A percentile compares a stretch with the other conserved stretches of the same genome.
Evolutionary conservation across 495 filamentous ascomycete genomes (phyloP).

Genomic region (Aspergillus ostianus): DNA sequence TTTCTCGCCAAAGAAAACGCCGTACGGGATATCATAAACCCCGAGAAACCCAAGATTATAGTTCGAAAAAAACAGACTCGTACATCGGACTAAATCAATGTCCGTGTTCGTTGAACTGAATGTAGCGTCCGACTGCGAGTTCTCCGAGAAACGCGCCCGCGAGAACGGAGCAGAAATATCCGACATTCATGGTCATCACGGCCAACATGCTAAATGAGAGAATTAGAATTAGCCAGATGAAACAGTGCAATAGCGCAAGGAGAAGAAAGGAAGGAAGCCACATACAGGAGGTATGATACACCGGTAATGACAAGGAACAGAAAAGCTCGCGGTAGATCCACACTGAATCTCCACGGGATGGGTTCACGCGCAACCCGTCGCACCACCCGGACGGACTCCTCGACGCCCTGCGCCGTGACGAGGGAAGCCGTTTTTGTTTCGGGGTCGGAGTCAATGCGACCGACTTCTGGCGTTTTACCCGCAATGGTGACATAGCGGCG

Average conservation of each 20-base stretch:
- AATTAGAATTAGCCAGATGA: neutral
- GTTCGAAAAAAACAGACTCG: neutral
- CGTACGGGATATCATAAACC: neutral
- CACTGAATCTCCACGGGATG: conserved; percentile 71
- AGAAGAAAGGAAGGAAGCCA: conserved; percentile 16
- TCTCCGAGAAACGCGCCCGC: conserved; percentile 83
- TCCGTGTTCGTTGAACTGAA: conserved; percentile 31
- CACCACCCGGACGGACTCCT: conserved; percentile 72
- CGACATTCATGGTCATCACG: conserved; percentile 97
- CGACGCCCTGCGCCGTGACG: conserved; percentile 65
- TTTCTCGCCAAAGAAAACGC: neutral
- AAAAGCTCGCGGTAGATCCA: conserved; percentile 71
- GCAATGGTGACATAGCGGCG: conserved; percentile 74
- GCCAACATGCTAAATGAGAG: conserved; percentile 75
- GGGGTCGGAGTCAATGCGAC: conserved; percentile 50
- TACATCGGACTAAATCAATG: conserved; percentile 16
- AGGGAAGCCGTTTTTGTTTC: conserved; percentile 58
- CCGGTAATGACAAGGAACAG: conserved; percentile 69
- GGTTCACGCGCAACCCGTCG: conserved; percentile 42
- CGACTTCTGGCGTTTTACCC: conserved; percentile 57
- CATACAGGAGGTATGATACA: conserved; percentile 87
- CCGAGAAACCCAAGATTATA: neutral
- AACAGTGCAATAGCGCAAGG: neutral
- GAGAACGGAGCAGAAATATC: conserved; percentile 89
- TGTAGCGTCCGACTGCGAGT: conserved; percentile 71